Evolutionary conservation across 2,329 filamentous ascomycete species (phyloP).

Genomic region (Didymella sp.): DNA sequence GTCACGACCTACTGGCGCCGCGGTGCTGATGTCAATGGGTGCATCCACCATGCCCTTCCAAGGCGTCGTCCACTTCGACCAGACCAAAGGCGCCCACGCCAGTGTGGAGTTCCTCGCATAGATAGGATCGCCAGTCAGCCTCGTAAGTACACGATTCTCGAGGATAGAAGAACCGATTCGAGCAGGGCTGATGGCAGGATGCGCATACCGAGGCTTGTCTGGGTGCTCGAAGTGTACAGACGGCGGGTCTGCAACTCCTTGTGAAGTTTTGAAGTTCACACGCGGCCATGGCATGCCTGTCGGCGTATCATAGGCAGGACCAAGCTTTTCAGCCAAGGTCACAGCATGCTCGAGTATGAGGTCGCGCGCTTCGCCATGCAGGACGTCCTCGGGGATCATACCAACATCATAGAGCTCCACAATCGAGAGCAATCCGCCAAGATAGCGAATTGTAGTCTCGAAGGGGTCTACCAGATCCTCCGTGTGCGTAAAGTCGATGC

Average conservation of each 20-base stretch:
- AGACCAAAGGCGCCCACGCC: constrained; percentile 56
- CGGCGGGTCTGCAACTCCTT: constrained; percentile 43
- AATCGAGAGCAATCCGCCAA: constrained; percentile 51
- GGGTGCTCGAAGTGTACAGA: constrained; percentile 39
- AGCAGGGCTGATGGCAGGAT: constrained; percentile 51
- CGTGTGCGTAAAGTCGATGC: constrained; percentile 47
- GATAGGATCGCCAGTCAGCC: constrained; percentile 50
- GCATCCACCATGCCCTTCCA: constrained; percentile 52
- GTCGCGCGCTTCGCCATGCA: constrained; percentile 42
- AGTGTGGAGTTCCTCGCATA: constrained; percentile 53
- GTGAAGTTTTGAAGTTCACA: constrained; percentile 51
- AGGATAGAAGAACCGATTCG: constrained; percentile 55
- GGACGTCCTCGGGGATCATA: constrained; percentile 45
- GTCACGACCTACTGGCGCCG: constrained; percentile 48
- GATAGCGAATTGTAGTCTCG: constrained; percentile 53
- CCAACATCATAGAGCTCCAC: constrained; percentile 53
- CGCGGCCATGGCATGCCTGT: constrained; percentile 55
- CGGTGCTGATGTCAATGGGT: constrained; percentile 54
- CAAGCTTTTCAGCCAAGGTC: constrained; percentile 47
- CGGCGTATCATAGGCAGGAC: constrained; percentile 51
- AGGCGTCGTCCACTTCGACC: constrained; percentile 51
- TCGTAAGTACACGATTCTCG: constrained; percentile 53
- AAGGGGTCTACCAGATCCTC: constrained; percentile 51
- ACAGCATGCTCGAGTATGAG: constrained; percentile 49
- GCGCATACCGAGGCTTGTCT: constrained; percentile 41